These are phyloP conservation scores for Trichoderma sp. DNA, from an alignment of 2,329 filamentous ascomycete genomes.

Conservation along the genomic window DNA sequence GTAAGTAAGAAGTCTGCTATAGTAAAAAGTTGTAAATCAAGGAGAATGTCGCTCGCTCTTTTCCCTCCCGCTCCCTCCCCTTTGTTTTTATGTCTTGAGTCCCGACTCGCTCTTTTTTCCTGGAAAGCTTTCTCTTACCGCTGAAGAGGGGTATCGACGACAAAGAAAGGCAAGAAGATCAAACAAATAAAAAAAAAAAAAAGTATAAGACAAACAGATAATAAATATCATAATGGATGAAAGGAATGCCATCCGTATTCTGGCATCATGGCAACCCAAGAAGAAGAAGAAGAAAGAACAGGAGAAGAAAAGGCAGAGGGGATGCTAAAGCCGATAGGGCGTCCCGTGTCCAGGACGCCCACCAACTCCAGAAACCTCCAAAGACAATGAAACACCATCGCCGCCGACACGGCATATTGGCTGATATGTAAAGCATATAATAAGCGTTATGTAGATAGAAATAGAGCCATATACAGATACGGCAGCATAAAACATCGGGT, in stretches of 20 bases:
- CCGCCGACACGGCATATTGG: constrained; percentile 37
- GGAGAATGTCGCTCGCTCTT: constrained; percentile 18
- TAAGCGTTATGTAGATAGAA: constrained; percentile 32
- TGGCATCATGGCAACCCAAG: constrained; percentile 15
- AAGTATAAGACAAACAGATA: background rate
- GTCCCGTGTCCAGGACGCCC: background rate
- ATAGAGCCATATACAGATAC: constrained; percentile 25
- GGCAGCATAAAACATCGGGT: constrained; percentile 17
- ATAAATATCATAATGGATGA: constrained; percentile 5
- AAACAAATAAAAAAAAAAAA: background rate
- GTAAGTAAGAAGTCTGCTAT: constrained; percentile 6
- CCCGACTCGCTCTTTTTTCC: constrained; percentile 9
- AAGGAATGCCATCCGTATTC: background rate
- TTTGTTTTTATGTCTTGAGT: constrained; percentile 5
- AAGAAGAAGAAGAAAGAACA: background rate
- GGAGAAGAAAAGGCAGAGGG: background rate
- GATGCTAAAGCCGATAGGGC: background rate
- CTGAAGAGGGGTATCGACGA: constrained; percentile 32
- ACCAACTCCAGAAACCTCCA: constrained; percentile 1
- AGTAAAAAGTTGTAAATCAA: constrained; percentile 3
- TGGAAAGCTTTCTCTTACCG: constrained; percentile 31
- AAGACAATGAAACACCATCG: constrained; percentile 44
- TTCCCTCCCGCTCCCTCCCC: background rate
- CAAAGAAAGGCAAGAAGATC: constrained; percentile 20
- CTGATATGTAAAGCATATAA: constrained; percentile 36